A percentile compares a stretch with the other conserved stretches of the same genome.
These are phyloP conservation scores for Terana coerulea DNA, from an alignment of 768 basidiomycete species.

Conservation along the genomic window DNA sequence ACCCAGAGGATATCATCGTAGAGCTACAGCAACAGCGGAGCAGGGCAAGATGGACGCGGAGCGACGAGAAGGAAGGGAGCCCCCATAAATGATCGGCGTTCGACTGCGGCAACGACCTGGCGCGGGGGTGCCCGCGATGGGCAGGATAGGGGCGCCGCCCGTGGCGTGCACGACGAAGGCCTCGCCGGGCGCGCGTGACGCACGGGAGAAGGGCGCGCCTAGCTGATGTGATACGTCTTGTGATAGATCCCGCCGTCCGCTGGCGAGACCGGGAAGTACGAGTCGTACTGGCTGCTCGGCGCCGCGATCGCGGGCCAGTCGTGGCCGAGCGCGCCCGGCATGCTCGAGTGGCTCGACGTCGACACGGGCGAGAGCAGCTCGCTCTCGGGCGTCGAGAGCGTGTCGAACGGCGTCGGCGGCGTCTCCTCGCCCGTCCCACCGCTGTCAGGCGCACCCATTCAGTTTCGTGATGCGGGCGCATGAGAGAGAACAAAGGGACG, in stretches of 20 bases:
- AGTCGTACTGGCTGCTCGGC: slow-evolving; percentile 51
- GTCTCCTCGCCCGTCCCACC: slow-evolving; percentile 3
- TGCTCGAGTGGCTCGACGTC: slow-evolving; percentile 38
- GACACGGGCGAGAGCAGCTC: slow-evolving; percentile 50
- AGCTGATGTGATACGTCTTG: slow-evolving; percentile 25
- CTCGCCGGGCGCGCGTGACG: no score
- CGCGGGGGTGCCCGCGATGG: no score
- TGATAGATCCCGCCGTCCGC: slow-evolving; percentile 27
- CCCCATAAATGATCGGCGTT: no score
- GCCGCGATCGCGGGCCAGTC: slow-evolving; percentile 50
- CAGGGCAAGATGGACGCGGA: no score
- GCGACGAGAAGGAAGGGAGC: no score
- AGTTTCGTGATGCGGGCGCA: slow-evolving; percentile 2
- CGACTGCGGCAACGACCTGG: no score
- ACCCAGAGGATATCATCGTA: no score
- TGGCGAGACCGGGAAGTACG: slow-evolving; percentile 61
- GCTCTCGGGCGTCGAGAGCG: slow-evolving; percentile 39
- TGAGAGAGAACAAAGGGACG: slow-evolving; percentile 21
- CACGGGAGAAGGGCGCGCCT: no score
- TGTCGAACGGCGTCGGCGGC: slow-evolving; percentile 14
- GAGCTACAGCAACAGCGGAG: no score
- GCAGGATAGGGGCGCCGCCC: no score
- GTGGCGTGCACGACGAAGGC: no score
- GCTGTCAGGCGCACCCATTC: slow-evolving; percentile 2
- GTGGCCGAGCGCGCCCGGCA: slow-evolving; percentile 45